Evolutionary conservation across 2,329 filamentous ascomycete species (phyloP).

Genomic region (Epichloe festucae): DNA sequence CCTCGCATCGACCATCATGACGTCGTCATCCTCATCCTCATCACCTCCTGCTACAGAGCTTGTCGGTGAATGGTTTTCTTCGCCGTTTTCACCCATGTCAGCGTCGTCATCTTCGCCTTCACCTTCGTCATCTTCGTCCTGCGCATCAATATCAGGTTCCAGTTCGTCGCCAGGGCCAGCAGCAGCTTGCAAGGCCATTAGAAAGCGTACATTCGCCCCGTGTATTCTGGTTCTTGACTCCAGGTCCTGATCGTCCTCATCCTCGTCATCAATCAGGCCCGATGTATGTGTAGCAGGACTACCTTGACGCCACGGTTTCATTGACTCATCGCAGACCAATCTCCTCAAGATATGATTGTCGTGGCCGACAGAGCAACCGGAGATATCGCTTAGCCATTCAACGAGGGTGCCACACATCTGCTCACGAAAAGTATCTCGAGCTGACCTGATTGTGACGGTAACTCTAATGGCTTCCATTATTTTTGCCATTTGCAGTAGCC

Average conservation of each 20-base stretch:
- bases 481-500: constrained; percentile 64
- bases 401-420: constrained; percentile 98
- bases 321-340: constrained; percentile 80
- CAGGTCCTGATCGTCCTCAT: constrained; percentile 35
- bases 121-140: constrained; percentile 34
- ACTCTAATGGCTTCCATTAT: constrained; percentile 93
- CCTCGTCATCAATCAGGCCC: constrained; percentile 29
- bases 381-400: constrained; percentile 89
- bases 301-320: constrained; percentile 76
- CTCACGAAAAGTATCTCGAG: constrained; percentile 89
- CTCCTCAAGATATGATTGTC: constrained; percentile 69
- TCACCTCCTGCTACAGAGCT: constrained; percentile 26
- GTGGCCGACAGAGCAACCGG: constrained; percentile 71
- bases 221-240: constrained; percentile 20
- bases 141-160: constrained; percentile 18
- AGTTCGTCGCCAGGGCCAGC: constrained; percentile 15
- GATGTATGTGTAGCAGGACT: constrained; percentile 66
- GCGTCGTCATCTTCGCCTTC: constrained; percentile 49
- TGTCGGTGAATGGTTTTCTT: constrained; percentile 21
- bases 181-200: constrained; percentile 24
- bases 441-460: constrained; percentile 85
- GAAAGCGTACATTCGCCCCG: constrained; percentile 23
- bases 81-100: constrained; percentile 29
- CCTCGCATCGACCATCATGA: constrained; percentile 43
- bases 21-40: constrained; percentile 40